Conservation (phyloP, 2,329 filamentous ascomycete species). For the Pseudogymnoascus sp. region DNA sequence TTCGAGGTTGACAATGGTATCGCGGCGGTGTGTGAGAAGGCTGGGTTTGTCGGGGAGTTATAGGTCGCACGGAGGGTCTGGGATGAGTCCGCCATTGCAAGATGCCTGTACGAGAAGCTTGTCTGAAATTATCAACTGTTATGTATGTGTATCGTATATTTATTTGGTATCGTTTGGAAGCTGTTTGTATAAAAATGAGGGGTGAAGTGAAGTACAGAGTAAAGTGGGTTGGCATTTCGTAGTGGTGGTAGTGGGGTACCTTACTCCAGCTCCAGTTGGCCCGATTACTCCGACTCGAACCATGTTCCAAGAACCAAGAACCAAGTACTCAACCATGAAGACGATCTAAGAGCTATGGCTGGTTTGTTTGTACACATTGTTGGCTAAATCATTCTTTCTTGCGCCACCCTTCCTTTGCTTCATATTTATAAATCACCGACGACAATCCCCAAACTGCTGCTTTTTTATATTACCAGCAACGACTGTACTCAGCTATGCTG, state of each 20-base stretch:
- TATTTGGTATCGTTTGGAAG: background rate
- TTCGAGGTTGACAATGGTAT: conserved; percentile 31
- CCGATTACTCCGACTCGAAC: background rate
- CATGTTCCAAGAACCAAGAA: background rate
- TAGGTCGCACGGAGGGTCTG: conserved; percentile 43
- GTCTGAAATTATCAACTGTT: background rate
- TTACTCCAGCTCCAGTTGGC: background rate
- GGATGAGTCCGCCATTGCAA: conserved; percentile 3
- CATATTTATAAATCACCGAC: background rate
- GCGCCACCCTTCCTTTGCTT: background rate
- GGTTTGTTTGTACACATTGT: background rate
- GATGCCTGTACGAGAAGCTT: background rate
- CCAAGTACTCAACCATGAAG: background rate
- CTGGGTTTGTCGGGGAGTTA: conserved; percentile 40
- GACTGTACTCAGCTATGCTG: background rate
- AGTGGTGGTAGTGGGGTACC: background rate
- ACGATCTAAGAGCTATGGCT: background rate
- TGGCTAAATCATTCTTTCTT: background rate
- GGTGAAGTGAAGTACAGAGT: background rate
- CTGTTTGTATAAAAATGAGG: background rate
- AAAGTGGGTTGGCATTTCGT: background rate
- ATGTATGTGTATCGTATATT: background rate
- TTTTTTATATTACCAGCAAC: background rate
- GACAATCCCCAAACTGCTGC: background rate
- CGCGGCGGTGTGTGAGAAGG: conserved; percentile 37